A percentile compares a stretch with the other conserved stretches of the same genome.
Conservation (phyloP, 129 eudicot genomes). For the Artemisia argyi region DNA sequence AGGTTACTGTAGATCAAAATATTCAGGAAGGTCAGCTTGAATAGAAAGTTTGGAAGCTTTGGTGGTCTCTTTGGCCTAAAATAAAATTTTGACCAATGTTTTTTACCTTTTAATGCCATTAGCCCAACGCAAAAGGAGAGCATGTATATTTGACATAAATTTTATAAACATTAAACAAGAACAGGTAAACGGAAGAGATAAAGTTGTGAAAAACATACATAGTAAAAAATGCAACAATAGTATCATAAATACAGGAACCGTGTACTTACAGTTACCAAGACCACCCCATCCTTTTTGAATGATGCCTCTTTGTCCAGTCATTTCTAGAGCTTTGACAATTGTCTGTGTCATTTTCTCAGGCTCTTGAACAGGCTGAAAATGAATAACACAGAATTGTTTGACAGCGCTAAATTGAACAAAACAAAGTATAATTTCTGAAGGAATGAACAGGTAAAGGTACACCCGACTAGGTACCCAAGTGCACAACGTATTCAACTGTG, state of each 20-base stretch:
- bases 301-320: conserved; percentile 47
- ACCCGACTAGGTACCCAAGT: neutral
- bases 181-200: neutral
- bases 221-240: neutral
- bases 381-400: conserved; percentile 1
- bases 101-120: too few relatives aligned
- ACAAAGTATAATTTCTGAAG: conserved; percentile 4
- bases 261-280: conserved; percentile 64
- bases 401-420: neutral
- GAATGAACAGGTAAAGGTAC: neutral
- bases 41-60: too few relatives aligned
- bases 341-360: conserved; percentile 90
- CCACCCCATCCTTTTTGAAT: conserved; percentile 50
- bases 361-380: conserved; percentile 91
- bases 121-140: too few relatives aligned
- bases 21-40: too few relatives aligned
- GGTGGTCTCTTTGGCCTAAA: too few relatives aligned
- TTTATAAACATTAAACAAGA: conserved; percentile 11
- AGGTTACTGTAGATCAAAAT: too few relatives aligned
- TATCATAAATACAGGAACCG: conserved; percentile 3
- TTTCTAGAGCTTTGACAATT: conserved; percentile 72
- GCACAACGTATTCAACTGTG: too few relatives aligned
- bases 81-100: too few relatives aligned
- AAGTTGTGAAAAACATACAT: conserved; percentile 2
- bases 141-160: too few relatives aligned